A percentile compares a stretch with the other conserved stretches of the same genome.
phyloP scores from a whole-genome alignment of 2,329 filamentous ascomycete genomes.

The Cordyceps pruinosa region DNA sequence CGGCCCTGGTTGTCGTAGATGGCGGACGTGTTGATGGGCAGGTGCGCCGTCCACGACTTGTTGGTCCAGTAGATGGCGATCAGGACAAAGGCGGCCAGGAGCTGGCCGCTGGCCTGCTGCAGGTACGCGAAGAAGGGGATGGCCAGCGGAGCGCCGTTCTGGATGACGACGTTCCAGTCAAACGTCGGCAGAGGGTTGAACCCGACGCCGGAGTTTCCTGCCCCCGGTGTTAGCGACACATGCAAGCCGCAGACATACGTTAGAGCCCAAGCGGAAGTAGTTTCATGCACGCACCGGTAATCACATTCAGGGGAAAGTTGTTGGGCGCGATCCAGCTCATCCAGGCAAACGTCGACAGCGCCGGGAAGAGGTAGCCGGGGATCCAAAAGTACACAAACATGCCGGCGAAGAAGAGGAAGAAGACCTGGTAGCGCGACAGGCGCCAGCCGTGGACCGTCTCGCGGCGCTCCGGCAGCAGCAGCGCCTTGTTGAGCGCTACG shows the following conservation, averaged over 20 bases:
- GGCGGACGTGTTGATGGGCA: slow-evolving; percentile 41
- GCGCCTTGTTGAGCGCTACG: slow-evolving; percentile 8
- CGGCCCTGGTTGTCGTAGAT: slow-evolving; percentile 39
- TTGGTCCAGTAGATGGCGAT: slow-evolving; percentile 23
- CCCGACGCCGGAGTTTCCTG: background rate
- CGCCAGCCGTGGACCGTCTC: slow-evolving; percentile 35
- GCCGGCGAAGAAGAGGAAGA: slow-evolving; percentile 27
- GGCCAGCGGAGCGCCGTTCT: background rate
- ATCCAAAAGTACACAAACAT: slow-evolving; percentile 42
- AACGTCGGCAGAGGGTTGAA: slow-evolving; percentile 9
- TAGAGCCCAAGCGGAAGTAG: too few relatives aligned
- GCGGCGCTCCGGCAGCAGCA: slow-evolving; percentile 25
- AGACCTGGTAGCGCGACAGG: slow-evolving; percentile 34
- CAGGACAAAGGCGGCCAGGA: background rate
- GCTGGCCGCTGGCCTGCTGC: background rate
- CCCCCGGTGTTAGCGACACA: too few relatives aligned
- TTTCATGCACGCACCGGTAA: background rate
- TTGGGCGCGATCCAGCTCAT: slow-evolving; percentile 39
- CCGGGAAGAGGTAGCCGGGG: slow-evolving; percentile 35
- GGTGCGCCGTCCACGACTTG: slow-evolving; percentile 36
- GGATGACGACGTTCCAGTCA: slow-evolving; percentile 7
- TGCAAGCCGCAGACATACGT: background rate
- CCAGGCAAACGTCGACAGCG: slow-evolving; percentile 37
- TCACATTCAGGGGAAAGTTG: slow-evolving; percentile 30
- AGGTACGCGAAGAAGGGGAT: slow-evolving; percentile 4